phyloP scores from a whole-genome alignment of 2,329 filamentous ascomycete species.

The Neurospora sp. region DNA sequence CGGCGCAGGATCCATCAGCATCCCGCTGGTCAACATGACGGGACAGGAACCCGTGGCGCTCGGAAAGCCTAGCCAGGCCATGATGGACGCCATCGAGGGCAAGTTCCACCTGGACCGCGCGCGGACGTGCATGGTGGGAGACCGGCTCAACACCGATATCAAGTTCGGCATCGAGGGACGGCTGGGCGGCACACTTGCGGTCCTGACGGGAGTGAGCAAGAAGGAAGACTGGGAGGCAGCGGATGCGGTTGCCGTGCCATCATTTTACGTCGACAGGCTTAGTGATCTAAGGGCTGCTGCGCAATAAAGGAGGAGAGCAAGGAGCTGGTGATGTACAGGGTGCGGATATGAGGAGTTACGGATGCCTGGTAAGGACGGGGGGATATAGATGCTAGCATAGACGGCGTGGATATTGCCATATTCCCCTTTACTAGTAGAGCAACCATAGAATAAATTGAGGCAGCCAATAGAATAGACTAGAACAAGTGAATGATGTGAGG shows the following conservation, averaged over 20 bases:
- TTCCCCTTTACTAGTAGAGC: neutral
- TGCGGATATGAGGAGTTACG: neutral
- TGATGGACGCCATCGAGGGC: conserved; percentile 98
- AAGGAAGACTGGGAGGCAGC: conserved; percentile 73
- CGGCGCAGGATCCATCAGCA: conserved; percentile 74
- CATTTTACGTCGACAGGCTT: conserved; percentile 75
- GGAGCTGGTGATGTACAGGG: neutral
- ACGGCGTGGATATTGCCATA: neutral
- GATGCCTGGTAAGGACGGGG: neutral
- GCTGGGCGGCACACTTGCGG: conserved; percentile 81
- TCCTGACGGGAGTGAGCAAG: conserved; percentile 81
- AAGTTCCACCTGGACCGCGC: conserved; percentile 83
- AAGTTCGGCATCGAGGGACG: conserved; percentile 87
- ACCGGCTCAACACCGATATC: conserved; percentile 91
- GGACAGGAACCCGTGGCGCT: conserved; percentile 63
- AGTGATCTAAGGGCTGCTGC: conserved; percentile 51
- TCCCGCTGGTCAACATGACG: conserved; percentile 66
- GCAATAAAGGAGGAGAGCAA: neutral
- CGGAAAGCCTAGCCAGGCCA: conserved; percentile 93
- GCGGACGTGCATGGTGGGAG: conserved; percentile 90
- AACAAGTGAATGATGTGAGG: neutral
- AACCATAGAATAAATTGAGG: neutral
- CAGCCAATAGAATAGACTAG: neutral
- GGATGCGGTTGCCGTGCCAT: conserved; percentile 60
- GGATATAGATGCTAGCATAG: neutral